Evolutionary conservation across 176 grass and related monocot genomes (phyloP), one percentile per base, ranked within the genome.

Genomic region (Avena insularis): DNA sequence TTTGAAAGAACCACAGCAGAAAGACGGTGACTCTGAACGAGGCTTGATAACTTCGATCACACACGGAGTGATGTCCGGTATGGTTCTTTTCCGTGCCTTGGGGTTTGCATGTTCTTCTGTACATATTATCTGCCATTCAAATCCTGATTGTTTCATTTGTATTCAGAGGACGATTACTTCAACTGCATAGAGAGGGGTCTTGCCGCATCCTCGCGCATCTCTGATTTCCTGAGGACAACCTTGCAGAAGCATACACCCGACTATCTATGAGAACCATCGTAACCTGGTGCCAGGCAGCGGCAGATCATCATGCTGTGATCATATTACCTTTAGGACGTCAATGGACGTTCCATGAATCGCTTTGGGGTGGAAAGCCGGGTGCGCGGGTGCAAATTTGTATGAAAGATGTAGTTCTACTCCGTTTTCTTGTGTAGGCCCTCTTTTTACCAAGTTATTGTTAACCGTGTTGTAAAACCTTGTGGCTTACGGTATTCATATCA

Each of bases 1-100:
- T 48, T 53, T 72, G 62, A 90, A 94, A 82, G 86, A 51, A 68
- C 13, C 71, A 48, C 73, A 67, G 6, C 83, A 92, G 71, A 88
- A 92, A 65, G 96, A 90, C 12, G 92, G 86, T 82, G 63, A 88
- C 20, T 68, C 76, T 25, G 91, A 93, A 43, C 64, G 79, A 35
- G 89, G 94, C 81, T 83, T 96, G 75, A 96, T 96, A 51, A 87
- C 93, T 73, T 96, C 77, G 5, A 82, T 89, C 29, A 96, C 93
- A 40, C 87, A 87, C 2, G 93, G 96, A 76, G 75, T 67, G 21
- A 96, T 98, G 89, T 91, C 92, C 1, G 90, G 97, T 98, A 94
- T 43, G 72, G 25, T 25, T 9, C 16, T 48, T 43, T 80, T 8
- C 1, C 4, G 0, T 1, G 61, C 35, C 6, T 4, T 57, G 27